These are phyloP conservation scores for Delonix regia DNA, from an alignment of 306 rosid genomes.

Conservation along the genomic window DNA sequence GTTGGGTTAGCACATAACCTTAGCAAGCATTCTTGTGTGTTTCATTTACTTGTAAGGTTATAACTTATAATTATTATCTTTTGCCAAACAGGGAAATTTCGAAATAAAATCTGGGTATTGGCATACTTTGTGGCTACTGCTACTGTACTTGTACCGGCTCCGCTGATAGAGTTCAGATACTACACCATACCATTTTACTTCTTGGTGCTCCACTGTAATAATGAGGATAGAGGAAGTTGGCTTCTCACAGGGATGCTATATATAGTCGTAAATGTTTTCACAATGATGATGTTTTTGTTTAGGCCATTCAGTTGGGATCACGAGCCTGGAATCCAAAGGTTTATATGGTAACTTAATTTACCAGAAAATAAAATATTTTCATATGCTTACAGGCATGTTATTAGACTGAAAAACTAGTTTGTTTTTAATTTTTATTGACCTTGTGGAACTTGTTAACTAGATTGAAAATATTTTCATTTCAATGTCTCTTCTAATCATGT, in stretches of 20 bases:
- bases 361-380: neutral
- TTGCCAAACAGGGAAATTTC: constrained; percentile 58
- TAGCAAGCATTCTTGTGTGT: constrained; percentile 2
- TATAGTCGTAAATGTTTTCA: constrained; percentile 59
- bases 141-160: constrained; percentile 81
- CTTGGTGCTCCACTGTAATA: constrained; percentile 64
- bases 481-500: too few relatives aligned
- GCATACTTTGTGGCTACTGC: constrained; percentile 75
- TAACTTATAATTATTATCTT: neutral
- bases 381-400: neutral
- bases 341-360: constrained; percentile 65
- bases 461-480: too few relatives aligned
- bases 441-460: neutral
- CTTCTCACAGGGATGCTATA: constrained; percentile 55
- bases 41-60: constrained; percentile 9
- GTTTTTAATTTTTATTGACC: neutral
- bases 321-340: constrained; percentile 85
- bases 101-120: constrained; percentile 71
- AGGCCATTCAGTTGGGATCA: constrained; percentile 81
- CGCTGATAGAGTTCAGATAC: constrained; percentile 89
- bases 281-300: constrained; percentile 79
- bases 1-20: constrained; percentile 58
- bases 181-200: constrained; percentile 75
- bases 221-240: constrained; percentile 58
- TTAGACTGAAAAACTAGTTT: neutral